phyloP scores from a whole-genome alignment of 2,329 filamentous ascomycete species.

The Pseudogymnoascus sp. region DNA sequence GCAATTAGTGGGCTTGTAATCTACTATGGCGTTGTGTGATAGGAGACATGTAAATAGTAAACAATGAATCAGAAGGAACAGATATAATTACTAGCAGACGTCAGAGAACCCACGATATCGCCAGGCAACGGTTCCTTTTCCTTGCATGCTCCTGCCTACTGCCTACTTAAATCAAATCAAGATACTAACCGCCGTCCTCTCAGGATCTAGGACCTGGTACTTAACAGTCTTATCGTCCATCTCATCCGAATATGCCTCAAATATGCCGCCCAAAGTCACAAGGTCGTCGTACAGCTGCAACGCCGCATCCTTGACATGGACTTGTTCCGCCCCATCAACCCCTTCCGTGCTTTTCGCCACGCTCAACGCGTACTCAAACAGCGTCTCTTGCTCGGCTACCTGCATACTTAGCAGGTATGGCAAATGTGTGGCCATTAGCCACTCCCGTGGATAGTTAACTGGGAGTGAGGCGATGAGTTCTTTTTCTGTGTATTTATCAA shows the following conservation, averaged over 20 bases:
- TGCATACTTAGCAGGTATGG: slow-evolving; percentile 40
- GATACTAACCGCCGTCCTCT: slow-evolving; percentile 33
- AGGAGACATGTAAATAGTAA: background rate
- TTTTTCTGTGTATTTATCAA: slow-evolving; percentile 26
- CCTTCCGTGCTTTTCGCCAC: background rate
- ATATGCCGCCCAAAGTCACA: slow-evolving; percentile 16
- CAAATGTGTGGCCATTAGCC: slow-evolving; percentile 39
- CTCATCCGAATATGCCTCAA: slow-evolving; percentile 27
- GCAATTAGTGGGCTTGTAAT: background rate
- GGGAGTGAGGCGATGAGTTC: slow-evolving; percentile 37
- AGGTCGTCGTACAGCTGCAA: background rate
- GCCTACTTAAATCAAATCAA: slow-evolving; percentile 19
- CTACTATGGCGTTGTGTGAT: background rate
- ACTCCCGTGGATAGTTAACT: slow-evolving; percentile 35
- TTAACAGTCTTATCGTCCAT: slow-evolving; percentile 31
- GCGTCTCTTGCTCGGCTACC: slow-evolving; percentile 34
- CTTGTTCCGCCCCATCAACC: background rate
- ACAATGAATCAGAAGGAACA: background rate
- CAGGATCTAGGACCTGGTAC: slow-evolving; percentile 35
- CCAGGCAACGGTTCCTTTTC: background rate
- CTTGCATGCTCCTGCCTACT: background rate
- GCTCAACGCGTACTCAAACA: slow-evolving; percentile 22
- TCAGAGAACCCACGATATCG: background rate
- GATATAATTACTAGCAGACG: background rate
- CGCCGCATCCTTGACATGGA: background rate